Evolutionary conservation across 2,329 filamentous ascomycete genomes (phyloP).

Genomic region (Apiospora aurea): DNA sequence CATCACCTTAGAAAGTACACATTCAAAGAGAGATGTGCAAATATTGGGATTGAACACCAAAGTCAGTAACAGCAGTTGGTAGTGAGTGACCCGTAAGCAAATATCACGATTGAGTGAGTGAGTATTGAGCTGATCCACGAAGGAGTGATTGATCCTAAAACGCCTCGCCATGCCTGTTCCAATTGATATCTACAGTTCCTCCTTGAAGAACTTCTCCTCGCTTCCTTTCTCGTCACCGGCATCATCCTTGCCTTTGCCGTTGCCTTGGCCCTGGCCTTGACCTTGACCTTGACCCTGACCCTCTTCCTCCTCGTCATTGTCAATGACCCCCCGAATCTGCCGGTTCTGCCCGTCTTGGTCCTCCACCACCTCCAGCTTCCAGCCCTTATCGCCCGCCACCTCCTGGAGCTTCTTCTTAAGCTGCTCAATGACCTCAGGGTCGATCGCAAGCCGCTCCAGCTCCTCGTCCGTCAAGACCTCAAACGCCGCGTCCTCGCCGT

Average conservation of each 20-base stretch:
- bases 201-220: conserved; percentile 59
- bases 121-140: background rate
- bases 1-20: too few species aligned
- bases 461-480: conserved; percentile 70
- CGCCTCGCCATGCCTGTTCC: conserved; percentile 33
- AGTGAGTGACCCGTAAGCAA: background rate
- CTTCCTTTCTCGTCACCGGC: conserved; percentile 44
- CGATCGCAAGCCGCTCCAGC: conserved; percentile 71
- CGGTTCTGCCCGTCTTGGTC: conserved; percentile 62
- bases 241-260: conserved; percentile 25
- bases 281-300: background rate
- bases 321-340: conserved; percentile 75
- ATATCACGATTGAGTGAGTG: background rate
- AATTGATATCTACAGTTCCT: conserved; percentile 53
- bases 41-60: background rate
- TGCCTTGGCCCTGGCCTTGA: background rate
- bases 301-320: conserved; percentile 43
- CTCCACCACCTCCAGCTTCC: conserved; percentile 83
- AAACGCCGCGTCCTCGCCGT: conserved; percentile 65
- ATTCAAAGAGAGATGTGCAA: too few species aligned
- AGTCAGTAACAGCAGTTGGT: background rate
- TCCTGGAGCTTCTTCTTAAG: conserved; percentile 73
- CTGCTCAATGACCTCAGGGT: conserved; percentile 71
- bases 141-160: conserved; percentile 22
- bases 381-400: conserved; percentile 73